Base-by-base conservation (phyloP, 495 filamentous ascomycete genomes). In the Neurospora sp. region DNA sequence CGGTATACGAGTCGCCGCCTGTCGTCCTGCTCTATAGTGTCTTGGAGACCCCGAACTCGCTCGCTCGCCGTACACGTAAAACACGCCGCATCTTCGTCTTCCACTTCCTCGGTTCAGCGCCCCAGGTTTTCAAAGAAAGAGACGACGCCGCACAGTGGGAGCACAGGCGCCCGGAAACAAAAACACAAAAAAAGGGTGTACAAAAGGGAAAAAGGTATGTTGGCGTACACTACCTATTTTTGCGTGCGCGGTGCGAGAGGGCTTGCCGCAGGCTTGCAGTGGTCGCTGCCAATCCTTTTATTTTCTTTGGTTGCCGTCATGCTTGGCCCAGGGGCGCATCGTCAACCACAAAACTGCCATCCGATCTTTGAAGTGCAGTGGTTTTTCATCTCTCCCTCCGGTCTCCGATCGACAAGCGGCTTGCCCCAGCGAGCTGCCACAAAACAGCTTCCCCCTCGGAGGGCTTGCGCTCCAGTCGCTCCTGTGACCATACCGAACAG, bases 331-430 rank as follows among this genome's bases (percentile, higher is more conserved):
- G 27, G 54, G 54, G 54, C 27, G 27, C 54, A 62, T 62, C 27
- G 54, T 62, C 54, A 62, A 62, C 27, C 54, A 62, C 27, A 14
- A 62, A 62, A 8, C 54, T 35, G 54, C 49, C 10, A 12, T 27
- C 23, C 49, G 10, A 60, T 60, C 49, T 27, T 10, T 35, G 12
- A 62, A 62, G 27, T 18, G 27, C 54, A 35, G 54, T 62, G 54
- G 54, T 35, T 62, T 60, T 35, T 35, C 54, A 35, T 62, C 54
- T 35, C 38, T 39, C 71, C 44, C 54, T 62, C 14, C 54, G 27
- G 54, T 3, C 27, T 62, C 70, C 73, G 79, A 80, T 80, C 79
- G 79, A 72, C 78, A 73, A 27, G 54, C 70, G 49, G 71, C 60
- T 44, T 79, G 79, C 79, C 77, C 49, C 39, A 76, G 74, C 66